Evolutionary conservation across 192 early-diverging fungal genomes (phyloP), one percentile per base, ranked within the genome.

Genomic region (Coemansia furcata): DNA sequence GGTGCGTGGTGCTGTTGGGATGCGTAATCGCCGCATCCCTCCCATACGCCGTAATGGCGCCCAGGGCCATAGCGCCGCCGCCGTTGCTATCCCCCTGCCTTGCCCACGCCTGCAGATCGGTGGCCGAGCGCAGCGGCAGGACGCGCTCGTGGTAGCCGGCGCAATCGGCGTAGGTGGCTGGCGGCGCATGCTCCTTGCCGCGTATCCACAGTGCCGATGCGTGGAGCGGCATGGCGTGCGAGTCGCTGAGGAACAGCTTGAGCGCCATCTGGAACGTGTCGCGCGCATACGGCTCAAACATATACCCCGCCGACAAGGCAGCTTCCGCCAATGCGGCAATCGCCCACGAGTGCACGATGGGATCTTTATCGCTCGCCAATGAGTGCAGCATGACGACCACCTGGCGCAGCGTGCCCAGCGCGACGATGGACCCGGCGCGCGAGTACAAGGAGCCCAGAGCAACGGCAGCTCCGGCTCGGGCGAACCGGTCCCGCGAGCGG

Each of bases 321-420:
- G 91, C 93, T 66, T 94, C 80, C 7, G 91, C 89, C 60, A 99
- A 74, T 0, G 95, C 88, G 33, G 90, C 86, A 14, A 98, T 68
- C 0, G 96, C 95, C 95, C 96, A 99, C 3, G 88, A 89, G 69
- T 98, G 95, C 11, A 99, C 95, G 0, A 96, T 77, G 0, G 96
- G 94, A 75, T 99, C 94, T 6, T 93, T 86, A 76, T 99, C 98
- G 46, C 89, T 87, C 2, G 92, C 91, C 32, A 99, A 86, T 3
- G 95, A 95, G 17, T 95, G 88, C 63, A 99, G 76, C 60, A 98
- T 87, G 3, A 93, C 94, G 6, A 97, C 91, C 8, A 95, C 89
- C 3, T 93, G 95, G 36, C 91, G 88, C 40, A 99, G 80, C 67
- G 95, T 92, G n/a, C 66, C 46, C 4, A 85, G 85, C 6, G 93